These are phyloP conservation scores for Xylariaceae sp. DNA, from an alignment of 2,329 filamentous ascomycete species.

Conservation along the genomic window DNA sequence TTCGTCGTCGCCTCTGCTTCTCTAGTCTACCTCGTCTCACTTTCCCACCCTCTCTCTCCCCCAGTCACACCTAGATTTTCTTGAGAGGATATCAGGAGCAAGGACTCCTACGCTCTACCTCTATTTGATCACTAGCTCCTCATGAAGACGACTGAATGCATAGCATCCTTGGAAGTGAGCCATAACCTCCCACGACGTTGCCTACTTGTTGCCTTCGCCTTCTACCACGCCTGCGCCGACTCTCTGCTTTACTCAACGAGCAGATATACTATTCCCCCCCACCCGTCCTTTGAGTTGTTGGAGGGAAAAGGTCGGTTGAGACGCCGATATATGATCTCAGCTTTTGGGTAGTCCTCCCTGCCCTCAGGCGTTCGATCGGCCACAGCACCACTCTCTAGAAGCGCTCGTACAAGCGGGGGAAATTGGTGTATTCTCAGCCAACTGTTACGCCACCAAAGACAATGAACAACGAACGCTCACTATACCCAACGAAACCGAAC, in stretches of 20 bases:
- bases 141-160: conserved; percentile 17
- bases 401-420: neutral
- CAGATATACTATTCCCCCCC: conserved; percentile 13
- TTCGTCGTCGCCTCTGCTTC: conserved; percentile 25
- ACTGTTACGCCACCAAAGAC: conserved; percentile 22
- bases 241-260: conserved; percentile 7
- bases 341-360: conserved; percentile 3
- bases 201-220: conserved; percentile 3
- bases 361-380: conserved; percentile 4
- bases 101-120: conserved; percentile 9
- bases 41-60: conserved; percentile 33
- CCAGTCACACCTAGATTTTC: conserved; percentile 26
- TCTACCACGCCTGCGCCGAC: conserved; percentile 8
- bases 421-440: neutral
- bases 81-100: conserved; percentile 10
- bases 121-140: neutral
- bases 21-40: conserved; percentile 27
- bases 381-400: neutral
- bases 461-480: conserved; percentile 33
- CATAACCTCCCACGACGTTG: conserved; percentile 6
- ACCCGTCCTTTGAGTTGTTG: conserved; percentile 23
- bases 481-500: conserved; percentile 34
- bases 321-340: conserved; percentile 7
- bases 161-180: conserved; percentile 2
- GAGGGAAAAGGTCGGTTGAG: conserved; percentile 13